Conservation (phyloP, 1,284 basidiomycete genomes). For the Neonothopanus nambi region DNA sequence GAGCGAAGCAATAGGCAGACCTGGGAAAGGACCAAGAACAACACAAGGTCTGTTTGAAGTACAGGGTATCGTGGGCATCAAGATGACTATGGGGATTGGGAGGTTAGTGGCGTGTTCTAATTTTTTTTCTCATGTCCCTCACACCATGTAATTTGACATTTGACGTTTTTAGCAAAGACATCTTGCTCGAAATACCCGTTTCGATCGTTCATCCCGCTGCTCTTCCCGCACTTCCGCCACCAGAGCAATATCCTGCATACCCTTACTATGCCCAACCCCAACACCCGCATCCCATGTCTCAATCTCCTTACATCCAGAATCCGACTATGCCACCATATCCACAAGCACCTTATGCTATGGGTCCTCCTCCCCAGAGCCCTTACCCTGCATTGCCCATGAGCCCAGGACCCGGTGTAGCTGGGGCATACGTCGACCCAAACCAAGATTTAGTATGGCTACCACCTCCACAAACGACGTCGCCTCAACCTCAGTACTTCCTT, state of each 20-base stretch:
- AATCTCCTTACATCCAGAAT: conserved; percentile 5
- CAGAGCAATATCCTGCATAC: conserved; percentile 10
- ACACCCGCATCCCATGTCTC: conserved; percentile 12
- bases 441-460: conserved; percentile 13
- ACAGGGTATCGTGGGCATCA: conserved; percentile 52
- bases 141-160: background rate
- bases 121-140: conserved; percentile 16
- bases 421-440: conserved; percentile 9
- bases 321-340: conserved; percentile 13
- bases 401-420: background rate
- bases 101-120: conserved; percentile 40
- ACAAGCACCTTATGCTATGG: conserved; percentile 4
- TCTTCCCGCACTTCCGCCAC: conserved; percentile 41
- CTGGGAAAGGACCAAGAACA: conserved; percentile 19
- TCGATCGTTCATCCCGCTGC: conserved; percentile 62
- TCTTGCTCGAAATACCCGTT: conserved; percentile 62
- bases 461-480: background rate
- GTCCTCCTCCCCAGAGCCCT: conserved; percentile 9
- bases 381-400: conserved; percentile 7
- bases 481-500: background rate
- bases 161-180: conserved; percentile 56
- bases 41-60: conserved; percentile 67
- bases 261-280: conserved; percentile 18
- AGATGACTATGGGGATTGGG: conserved; percentile 62
- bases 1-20: conserved; percentile 29